These are phyloP conservation scores for Eucalyptus guilfoylei DNA, from an alignment of 345 rosid species.

Conservation along the genomic window DNA sequence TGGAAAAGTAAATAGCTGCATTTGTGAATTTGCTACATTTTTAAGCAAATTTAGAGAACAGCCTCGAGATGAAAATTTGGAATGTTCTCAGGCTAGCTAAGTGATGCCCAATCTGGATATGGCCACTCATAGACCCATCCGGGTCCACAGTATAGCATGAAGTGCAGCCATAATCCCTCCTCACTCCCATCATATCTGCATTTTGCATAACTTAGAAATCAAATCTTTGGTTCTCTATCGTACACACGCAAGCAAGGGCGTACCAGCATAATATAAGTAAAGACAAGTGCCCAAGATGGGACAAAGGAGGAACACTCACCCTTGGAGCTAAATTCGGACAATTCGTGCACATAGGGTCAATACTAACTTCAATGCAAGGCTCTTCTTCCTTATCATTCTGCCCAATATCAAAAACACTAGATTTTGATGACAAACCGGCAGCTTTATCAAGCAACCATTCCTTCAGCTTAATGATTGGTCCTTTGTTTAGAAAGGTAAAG, in stretches of 20 bases:
- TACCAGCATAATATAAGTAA: background rate
- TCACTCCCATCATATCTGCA: conserved; percentile 50
- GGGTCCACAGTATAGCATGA: conserved; percentile 65
- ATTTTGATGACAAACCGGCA: conserved; percentile 14
- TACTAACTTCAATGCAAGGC: conserved; percentile 40
- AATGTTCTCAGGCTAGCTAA: background rate
- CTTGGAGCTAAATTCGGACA: conserved; percentile 69
- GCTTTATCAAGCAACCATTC: conserved; percentile 44
- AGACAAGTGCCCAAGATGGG: background rate
- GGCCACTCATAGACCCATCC: conserved; percentile 75
- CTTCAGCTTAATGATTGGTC: conserved; percentile 18
- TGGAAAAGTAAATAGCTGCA: background rate
- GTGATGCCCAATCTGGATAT: conserved; percentile 66
- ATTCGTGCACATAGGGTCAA: conserved; percentile 76
- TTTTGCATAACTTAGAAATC: background rate
- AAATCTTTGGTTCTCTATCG: background rate
- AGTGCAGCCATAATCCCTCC: conserved; percentile 77
- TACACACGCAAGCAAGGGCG: background rate
- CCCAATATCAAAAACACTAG: background rate
- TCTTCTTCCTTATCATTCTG: conserved; percentile 11
- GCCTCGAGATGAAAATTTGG: background rate
- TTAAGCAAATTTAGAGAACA: background rate
- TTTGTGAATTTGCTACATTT: background rate
- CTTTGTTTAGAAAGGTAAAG: conserved; percentile 52
- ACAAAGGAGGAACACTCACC: conserved; percentile 18